Evolutionary conservation across 495 filamentous ascomycete species (phyloP).

Genomic region (Neurospora intermedia): DNA sequence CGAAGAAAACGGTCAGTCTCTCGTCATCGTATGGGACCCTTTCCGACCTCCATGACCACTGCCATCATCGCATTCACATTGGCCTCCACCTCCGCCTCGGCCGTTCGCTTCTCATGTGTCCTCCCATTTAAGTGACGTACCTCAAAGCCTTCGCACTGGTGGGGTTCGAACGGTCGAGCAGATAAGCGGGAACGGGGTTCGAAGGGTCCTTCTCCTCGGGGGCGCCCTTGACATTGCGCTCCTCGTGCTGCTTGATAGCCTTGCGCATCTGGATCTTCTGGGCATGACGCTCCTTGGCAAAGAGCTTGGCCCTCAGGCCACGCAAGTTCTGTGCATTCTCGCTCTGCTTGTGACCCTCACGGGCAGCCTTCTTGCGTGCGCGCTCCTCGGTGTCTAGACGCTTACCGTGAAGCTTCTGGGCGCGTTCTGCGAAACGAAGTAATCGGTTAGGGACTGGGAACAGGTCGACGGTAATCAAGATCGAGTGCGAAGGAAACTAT

Average conservation of each 20-base stretch:
- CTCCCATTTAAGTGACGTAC: slow-evolving; percentile 67
- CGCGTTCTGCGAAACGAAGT: slow-evolving; percentile 13
- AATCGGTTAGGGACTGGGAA: slow-evolving; percentile 1
- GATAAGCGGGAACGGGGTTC: slow-evolving; percentile 71
- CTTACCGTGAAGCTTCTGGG: slow-evolving; percentile 39
- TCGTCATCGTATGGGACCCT: not conserved
- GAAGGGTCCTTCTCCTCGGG: slow-evolving; percentile 59
- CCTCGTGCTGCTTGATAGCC: slow-evolving; percentile 84
- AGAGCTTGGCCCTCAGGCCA: slow-evolving; percentile 86
- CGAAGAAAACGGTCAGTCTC: not conserved
- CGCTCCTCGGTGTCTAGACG: slow-evolving; percentile 84
- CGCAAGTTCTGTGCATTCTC: slow-evolving; percentile 84
- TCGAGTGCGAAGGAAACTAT: slow-evolving; percentile 3
- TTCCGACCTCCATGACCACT: not conserved
- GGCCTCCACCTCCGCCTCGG: not conserved
- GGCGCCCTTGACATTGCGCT: slow-evolving; percentile 90
- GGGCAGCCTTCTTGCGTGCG: slow-evolving; percentile 71
- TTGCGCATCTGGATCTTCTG: slow-evolving; percentile 99
- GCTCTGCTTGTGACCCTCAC: slow-evolving; percentile 76
- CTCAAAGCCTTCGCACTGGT: slow-evolving; percentile 81
- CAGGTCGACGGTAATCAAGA: not conserved
- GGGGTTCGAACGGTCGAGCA: slow-evolving; percentile 79
- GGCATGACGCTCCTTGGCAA: slow-evolving; percentile 84
- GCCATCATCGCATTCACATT: not conserved
- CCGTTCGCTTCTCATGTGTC: slow-evolving; percentile 35